Evolutionary conservation across 495 filamentous ascomycete genomes (phyloP), one percentile per base, ranked within the genome.

Genomic region (Aspergillus nanangensis): DNA sequence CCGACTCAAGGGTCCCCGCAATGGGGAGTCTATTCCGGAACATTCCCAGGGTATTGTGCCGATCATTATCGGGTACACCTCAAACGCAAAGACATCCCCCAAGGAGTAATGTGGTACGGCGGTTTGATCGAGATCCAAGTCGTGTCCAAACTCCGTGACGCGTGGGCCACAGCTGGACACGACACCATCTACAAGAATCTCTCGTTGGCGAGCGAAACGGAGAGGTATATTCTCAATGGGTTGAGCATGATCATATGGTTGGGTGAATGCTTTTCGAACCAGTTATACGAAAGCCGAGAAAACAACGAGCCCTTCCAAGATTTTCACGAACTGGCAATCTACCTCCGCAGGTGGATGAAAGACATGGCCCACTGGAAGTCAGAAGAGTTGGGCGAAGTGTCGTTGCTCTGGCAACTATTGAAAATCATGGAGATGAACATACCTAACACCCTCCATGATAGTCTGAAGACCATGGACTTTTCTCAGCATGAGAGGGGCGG

Each of bases 101-200:
- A 29, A 29, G 25, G 25, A 7, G 25, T 7, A 11, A 11, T 29
- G 11, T 29, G 25, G 25, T 11, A 29, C 25, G 11, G 7, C 11
- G 25, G 25, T 29, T 11, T 5, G 25, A 29, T 29, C 25, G 25
- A 63, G 39, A 56, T 60, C 45, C 59, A 63, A 29, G 53, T 63
- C 15, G 50, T 57, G 7, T 50, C 56, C 1, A 50, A 48, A 0
- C 32, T 63, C 4, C 41, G 41, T 9, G 50, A 57, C 29, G 53
- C 56, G 2, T 60, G 54, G 57, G 53, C 59, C 2, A 56, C 57
- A 38, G 50, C 44, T 9, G 53, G 51, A n/a, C 59, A 63, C 41
- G 56, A 63, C 38, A 21, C 57, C 5, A 27, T 53, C 1, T 63
- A 63, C 42, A 63, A 63, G 32, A 23, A 18, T 10, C 38, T 40